These are phyloP conservation scores for Beauveria sp. DNA, from an alignment of 2,329 filamentous ascomycete genomes.

Conservation along the genomic window DNA sequence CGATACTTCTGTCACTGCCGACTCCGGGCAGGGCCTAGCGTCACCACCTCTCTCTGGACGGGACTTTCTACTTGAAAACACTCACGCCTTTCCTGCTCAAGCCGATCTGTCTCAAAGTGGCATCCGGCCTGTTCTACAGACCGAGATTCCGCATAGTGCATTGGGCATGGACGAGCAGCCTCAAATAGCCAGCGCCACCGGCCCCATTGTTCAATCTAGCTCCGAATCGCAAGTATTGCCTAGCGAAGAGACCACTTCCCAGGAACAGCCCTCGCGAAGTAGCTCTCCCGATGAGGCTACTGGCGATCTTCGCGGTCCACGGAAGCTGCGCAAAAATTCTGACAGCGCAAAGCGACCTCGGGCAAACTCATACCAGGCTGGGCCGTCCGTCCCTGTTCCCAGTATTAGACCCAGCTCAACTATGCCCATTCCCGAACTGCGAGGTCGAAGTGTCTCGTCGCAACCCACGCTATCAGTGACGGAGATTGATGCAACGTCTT, in stretches of 20 bases:
- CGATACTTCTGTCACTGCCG: neutral
- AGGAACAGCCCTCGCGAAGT: slow-evolving; percentile 3
- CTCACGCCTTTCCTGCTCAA: neutral
- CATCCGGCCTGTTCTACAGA: slow-evolving; percentile 8
- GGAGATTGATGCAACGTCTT: neutral
- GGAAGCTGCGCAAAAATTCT: slow-evolving; percentile 26
- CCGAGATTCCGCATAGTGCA: slow-evolving; percentile 1
- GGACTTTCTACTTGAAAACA: neutral
- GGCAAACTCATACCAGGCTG: slow-evolving; percentile 26
- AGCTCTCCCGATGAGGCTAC: slow-evolving; percentile 3
- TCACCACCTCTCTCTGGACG: slow-evolving; percentile 8
- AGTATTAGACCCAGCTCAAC: slow-evolving; percentile 20
- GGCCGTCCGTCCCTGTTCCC: slow-evolving; percentile 16
- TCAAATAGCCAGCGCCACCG: neutral
- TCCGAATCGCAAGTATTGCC: neutral
- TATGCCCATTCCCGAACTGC: slow-evolving; percentile 28
- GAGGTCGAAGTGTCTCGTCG: slow-evolving; percentile 39
- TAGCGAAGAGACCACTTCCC: slow-evolving; percentile 14
- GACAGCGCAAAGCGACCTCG: slow-evolving; percentile 21
- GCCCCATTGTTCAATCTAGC: neutral
- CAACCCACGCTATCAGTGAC: slow-evolving; percentile 28
- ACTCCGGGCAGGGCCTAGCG: neutral
- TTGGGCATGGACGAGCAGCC: slow-evolving; percentile 4
- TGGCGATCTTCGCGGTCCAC: slow-evolving; percentile 16
- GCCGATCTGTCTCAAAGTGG: neutral